Evolutionary conservation across 2,329 filamentous ascomycete genomes (phyloP), one percentile per base, ranked within the genome.

Genomic region (Fusarium sp.): DNA sequence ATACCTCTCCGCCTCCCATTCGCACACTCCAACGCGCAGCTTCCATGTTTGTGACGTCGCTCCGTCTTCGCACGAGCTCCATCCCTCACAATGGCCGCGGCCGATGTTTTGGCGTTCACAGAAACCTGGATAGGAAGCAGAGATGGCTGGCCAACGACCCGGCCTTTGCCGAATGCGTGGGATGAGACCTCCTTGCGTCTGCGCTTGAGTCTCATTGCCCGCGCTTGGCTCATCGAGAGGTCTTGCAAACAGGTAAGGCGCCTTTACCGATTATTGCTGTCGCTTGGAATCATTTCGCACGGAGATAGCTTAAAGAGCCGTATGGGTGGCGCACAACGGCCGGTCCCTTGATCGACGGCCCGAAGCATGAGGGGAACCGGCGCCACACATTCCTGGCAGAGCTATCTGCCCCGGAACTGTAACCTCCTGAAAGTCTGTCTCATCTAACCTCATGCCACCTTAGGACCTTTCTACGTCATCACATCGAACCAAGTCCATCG

Each of bases 81-180:
- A 81, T 83, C 81, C 84, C 81, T 81, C 85, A 87, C 78, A 80
- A 90, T 90, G 88, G 87, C 88, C 81, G 82, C 86, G 80, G 84
- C 84, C 83, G 83, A 84, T 75, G 83, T 88, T 82, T 79, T 85
- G 81, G 79, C 80, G 72, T 82, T 81, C 75, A 83, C 79, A 81
- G 83, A 80, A 79, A 80, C 78, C 81, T 84, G 81, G 83, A 81
- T 78, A 82, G 82, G 77, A 83, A 82, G 78, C 80, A 80, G 69
- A 76, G 81, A 78, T 83, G 82, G 81, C 72, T 84, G 74, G 78
- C 75, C 74, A 77, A 78, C 79, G 73, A 80, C 71, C 77, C 80
- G 55, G 70, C 77, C 68, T 79, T 81, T 75, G 78, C 71, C 66
- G 69, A 75, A 59, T 79, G 69, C 61, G 65, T 76, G 75, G 77